These are phyloP conservation scores for Diaporthe citri DNA, from an alignment of 2,329 filamentous ascomycete species.

Conservation along the genomic window DNA sequence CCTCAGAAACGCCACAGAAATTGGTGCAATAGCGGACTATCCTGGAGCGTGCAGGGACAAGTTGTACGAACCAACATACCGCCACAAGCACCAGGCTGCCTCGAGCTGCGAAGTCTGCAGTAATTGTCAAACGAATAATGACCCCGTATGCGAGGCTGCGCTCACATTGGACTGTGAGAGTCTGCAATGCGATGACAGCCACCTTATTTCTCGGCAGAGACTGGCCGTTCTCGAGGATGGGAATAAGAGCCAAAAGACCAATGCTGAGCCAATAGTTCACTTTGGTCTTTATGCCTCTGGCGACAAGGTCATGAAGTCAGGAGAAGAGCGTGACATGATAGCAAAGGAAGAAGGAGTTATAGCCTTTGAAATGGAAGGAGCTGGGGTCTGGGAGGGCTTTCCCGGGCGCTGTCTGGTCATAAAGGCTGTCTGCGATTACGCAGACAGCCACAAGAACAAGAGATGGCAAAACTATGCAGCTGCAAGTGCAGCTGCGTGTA, in stretches of 20 bases:
- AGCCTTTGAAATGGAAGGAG: constrained; percentile 5
- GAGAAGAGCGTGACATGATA: neutral
- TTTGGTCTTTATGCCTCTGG: constrained; percentile 1
- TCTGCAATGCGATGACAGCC: neutral
- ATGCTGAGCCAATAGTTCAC: neutral
- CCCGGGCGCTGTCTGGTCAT: neutral
- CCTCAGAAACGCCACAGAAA: neutral
- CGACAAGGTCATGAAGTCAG: constrained; percentile 12
- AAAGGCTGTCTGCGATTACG: neutral
- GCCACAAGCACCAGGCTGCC: neutral
- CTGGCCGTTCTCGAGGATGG: neutral
- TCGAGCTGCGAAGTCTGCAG: neutral
- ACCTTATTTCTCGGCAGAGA: neutral
- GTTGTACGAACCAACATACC: neutral
- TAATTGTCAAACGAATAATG: neutral
- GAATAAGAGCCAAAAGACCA: too few species aligned
- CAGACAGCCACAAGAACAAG: constrained; percentile 15
- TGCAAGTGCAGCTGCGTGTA: neutral
- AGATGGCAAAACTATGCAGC: neutral
- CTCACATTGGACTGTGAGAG: neutral
- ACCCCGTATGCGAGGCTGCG: neutral
- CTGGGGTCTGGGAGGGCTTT: neutral
- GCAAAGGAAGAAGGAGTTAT: neutral
- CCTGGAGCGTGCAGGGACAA: neutral
- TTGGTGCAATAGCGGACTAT: neutral